Evolutionary conservation across 2,329 filamentous ascomycete genomes (phyloP), one percentile per base, ranked within the genome.

Genomic region (Bipolaris victoriae): DNA sequence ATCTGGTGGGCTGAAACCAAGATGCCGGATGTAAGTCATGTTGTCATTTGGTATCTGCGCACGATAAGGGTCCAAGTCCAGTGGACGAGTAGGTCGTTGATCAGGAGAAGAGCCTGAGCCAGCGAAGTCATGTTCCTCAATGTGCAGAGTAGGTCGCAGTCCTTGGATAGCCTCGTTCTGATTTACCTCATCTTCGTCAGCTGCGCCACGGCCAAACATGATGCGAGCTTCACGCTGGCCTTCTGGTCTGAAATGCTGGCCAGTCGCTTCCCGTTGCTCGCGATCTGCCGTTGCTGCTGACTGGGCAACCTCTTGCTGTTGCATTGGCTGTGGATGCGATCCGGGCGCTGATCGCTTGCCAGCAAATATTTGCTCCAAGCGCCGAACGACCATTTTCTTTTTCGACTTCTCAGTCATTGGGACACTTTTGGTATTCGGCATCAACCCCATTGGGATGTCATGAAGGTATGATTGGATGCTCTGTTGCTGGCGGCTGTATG

Each of bases 361-460:
- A 0, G 90, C 92, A 60, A 95, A 96, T 1, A 96, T 82, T 61
- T 93, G 90, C 68, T 96, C 91, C 5, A 96, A 75, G 2, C 90
- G 84, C 52, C 86, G 84, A 2, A 94, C 91, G 0, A 94, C 88
- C 18, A 92, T 70, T 70, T 88, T 91, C 79, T 91, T 92, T 78
- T 86, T 91, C 5, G 89, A 84, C 62, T 86, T 88, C 13, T 94
- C 90, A 0, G 87, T 87, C 84, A 92, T 85, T 0, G 79, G 73
- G 13, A 71, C 72, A 22, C 35, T 58, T 35, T 82, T 79, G 41
- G 84, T 81, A 10, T 84, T 83, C 0, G 89, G 88, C 36, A 91
- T 80, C 0, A 92, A 70, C 0, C 88, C 87, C 60, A 87, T 83
- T 0, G 90, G 89, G 5, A 92, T 92, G 48, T 92, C 88, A 46